Conservation (phyloP, 2,329 filamentous ascomycete genomes). For the Ramichloridium luteum region DNA sequence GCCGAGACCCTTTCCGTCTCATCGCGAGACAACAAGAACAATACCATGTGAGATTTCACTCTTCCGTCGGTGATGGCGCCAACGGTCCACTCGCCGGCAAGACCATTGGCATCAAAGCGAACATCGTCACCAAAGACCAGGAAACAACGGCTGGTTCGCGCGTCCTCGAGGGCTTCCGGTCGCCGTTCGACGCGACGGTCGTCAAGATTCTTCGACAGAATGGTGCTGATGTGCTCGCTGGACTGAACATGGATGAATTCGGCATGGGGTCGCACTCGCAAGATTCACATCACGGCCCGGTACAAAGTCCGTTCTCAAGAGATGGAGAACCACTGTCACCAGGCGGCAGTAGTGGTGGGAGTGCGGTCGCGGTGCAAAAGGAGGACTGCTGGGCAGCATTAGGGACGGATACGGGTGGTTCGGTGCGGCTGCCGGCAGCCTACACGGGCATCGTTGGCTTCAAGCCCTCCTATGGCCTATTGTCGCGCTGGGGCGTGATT, state of each 20-base stretch:
- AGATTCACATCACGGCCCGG: constrained; percentile 54
- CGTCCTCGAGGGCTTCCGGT: constrained; percentile 55
- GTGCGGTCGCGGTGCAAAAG: constrained; percentile 67
- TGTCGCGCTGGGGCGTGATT: constrained; percentile 76
- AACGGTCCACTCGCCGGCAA: constrained; percentile 17
- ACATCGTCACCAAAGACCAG: constrained; percentile 32
- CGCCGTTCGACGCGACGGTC: constrained; percentile 74
- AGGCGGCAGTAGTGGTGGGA: constrained; percentile 87
- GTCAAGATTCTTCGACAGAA: constrained; percentile 52
- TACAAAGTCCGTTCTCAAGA: constrained; percentile 39
- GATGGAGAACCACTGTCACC: constrained; percentile 43
- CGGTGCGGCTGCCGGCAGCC: constrained; percentile 73
- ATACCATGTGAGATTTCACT: constrained; percentile 1
- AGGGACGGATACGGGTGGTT: constrained; percentile 89
- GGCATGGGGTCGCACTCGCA: constrained; percentile 82
- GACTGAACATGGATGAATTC: constrained; percentile 86
- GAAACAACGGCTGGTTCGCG: constrained; percentile 70
- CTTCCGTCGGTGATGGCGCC: background rate
- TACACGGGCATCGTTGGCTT: constrained; percentile 76
- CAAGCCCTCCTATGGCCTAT: constrained; percentile 81
- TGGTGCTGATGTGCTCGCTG: constrained; percentile 51
- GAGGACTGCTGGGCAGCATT: constrained; percentile 56
- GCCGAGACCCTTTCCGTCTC: constrained; percentile 8
- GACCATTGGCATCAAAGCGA: constrained; percentile 39
- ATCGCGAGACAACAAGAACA: constrained; percentile 5